Percentiles rank a stretch among this genome's conserved stretches.
These are phyloP conservation scores for Chlamydomonas applanata DNA, from an alignment of 139 green algal genomes.

Conservation along the genomic window DNA sequence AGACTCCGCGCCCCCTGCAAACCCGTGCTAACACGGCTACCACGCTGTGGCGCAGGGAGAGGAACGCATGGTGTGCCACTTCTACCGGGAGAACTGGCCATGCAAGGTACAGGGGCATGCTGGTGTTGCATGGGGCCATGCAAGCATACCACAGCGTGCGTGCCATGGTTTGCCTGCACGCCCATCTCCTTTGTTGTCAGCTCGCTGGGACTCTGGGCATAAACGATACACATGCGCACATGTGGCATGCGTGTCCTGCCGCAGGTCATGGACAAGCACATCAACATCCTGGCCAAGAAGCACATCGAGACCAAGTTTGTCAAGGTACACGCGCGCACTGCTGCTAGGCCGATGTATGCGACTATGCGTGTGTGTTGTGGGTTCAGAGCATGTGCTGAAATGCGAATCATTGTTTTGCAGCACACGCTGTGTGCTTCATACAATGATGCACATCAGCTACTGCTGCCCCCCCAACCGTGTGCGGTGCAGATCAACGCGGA, in stretches of 20 bases:
- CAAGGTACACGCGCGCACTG: slow-evolving; percentile 35
- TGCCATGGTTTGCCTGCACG: too few relatives aligned
- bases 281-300: slow-evolving; percentile 57
- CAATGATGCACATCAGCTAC: background rate
- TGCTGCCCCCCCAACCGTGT: background rate
- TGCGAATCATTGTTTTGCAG: too few relatives aligned
- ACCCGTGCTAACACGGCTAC: background rate
- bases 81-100: slow-evolving; percentile 83
- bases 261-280: slow-evolving; percentile 88
- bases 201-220: too few relatives aligned
- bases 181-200: too few relatives aligned
- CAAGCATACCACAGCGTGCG: slow-evolving; percentile 1
- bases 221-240: too few relatives aligned
- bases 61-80: slow-evolving; percentile 90
- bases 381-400: background rate
- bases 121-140: background rate
- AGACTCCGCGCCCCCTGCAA: background rate
- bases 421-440: background rate
- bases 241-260: background rate
- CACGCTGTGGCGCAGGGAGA: slow-evolving; percentile 45
- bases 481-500: slow-evolving; percentile 88
- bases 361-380: background rate
- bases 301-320: slow-evolving; percentile 93
- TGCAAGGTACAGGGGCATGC: slow-evolving; percentile 80
- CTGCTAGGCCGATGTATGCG: background rate